These are phyloP conservation scores for Leccinum subgranulosum DNA, from an alignment of 768 basidiomycete species.

Conservation along the genomic window DNA sequence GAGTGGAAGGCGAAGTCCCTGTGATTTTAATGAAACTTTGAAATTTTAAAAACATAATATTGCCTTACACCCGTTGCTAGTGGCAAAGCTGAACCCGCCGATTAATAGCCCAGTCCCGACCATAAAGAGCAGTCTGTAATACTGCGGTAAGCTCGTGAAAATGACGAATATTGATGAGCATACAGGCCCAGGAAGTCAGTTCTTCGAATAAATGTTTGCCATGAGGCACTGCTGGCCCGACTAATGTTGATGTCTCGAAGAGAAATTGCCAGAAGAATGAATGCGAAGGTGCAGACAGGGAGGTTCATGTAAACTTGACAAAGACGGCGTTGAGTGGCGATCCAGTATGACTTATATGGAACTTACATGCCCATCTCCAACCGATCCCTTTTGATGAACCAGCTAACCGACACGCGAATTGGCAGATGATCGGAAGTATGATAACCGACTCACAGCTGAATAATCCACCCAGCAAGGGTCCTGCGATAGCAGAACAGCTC, in stretches of 20 bases:
- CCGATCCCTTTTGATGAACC: constrained; percentile 36
- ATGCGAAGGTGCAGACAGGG: constrained; percentile 64
- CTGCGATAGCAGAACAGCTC: constrained; percentile 82
- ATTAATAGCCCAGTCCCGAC: constrained; percentile 68
- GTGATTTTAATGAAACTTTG: constrained; percentile 16
- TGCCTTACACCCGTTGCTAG: constrained; percentile 61
- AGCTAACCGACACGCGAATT: constrained; percentile 26
- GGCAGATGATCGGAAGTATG: constrained; percentile 13
- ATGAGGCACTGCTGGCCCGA: constrained; percentile 48
- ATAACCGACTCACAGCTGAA: constrained; percentile 61
- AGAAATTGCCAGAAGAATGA: constrained; percentile 54
- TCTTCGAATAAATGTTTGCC: constrained; percentile 47
- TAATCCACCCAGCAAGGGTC: constrained; percentile 77
- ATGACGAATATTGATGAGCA: constrained; percentile 31
- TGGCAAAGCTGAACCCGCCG: constrained; percentile 77
- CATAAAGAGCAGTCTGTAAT: constrained; percentile 66
- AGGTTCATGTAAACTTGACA: constrained; percentile 76
- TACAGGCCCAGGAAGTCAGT: constrained; percentile 83
- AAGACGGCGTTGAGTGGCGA: constrained; percentile 14
- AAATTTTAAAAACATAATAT: not conserved
- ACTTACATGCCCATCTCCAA: constrained; percentile 89
- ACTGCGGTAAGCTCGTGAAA: constrained; percentile 19
- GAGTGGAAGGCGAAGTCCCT: constrained; percentile 67
- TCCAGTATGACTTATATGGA: constrained; percentile 3
- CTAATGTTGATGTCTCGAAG: constrained; percentile 55